Conservation (phyloP, 345 rosid species). For the Nasturtium officinale region DNA sequence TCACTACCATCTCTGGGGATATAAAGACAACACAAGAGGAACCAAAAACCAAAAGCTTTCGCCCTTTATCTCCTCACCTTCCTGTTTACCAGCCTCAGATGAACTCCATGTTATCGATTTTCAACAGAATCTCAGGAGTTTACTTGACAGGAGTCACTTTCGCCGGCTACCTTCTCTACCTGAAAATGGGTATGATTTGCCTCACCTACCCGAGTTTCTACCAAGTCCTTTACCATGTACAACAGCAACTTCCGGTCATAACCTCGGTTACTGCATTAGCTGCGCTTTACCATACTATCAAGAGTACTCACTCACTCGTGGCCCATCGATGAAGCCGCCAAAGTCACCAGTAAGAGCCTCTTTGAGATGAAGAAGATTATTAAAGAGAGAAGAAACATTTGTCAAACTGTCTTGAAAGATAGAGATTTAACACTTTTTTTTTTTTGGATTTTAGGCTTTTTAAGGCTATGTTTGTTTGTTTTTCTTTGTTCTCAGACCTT, state of each 20-base stretch:
- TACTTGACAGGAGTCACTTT: slow-evolving; percentile 44
- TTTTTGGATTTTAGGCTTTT: slow-evolving; percentile 20
- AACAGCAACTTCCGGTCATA: slow-evolving; percentile 42
- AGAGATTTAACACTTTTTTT: slow-evolving; percentile 17
- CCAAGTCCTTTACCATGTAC: slow-evolving; percentile 40
- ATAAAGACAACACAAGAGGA: slow-evolving; percentile 37
- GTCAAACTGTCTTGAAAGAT: slow-evolving; percentile 31
- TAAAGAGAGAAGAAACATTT: slow-evolving; percentile 31
- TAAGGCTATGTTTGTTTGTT: slow-evolving; percentile 6
- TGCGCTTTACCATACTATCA: slow-evolving; percentile 40
- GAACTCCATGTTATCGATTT: slow-evolving; percentile 46
- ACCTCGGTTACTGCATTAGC: slow-evolving; percentile 44
- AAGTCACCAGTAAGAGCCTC: slow-evolving; percentile 23
- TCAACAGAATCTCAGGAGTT: slow-evolving; percentile 47
- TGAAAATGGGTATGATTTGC: slow-evolving; percentile 47
- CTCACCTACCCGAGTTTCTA: slow-evolving; percentile 45
- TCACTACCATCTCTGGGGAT: slow-evolving; percentile 40
- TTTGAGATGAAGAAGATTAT: slow-evolving; percentile 29
- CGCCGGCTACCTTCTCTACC: slow-evolving; percentile 40
- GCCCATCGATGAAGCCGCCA: slow-evolving; percentile 28
- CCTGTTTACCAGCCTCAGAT: slow-evolving; percentile 46
- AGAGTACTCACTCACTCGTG: slow-evolving; percentile 42
- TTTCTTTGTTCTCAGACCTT: slow-evolving; percentile 19
- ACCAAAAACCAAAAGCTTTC: slow-evolving; percentile 38
- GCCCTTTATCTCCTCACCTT: slow-evolving; percentile 44